Evolutionary conservation across 2,329 filamentous ascomycete genomes (phyloP).

Genomic region (Lecanicillium sp.): DNA sequence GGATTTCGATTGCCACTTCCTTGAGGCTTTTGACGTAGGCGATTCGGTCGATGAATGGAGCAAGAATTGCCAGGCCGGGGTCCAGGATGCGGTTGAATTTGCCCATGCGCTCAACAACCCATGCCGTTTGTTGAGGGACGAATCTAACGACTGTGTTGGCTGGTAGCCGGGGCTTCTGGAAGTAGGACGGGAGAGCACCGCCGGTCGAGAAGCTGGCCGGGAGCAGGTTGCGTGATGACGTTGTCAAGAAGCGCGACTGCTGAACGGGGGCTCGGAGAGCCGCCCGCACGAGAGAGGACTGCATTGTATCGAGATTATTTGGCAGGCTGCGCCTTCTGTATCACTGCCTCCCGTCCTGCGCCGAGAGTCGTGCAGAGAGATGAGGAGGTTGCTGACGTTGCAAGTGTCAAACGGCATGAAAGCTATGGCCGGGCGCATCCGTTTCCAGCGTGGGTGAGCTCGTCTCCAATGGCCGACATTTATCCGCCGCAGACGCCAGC

Average conservation of each 20-base stretch:
- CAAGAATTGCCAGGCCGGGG: constrained; percentile 80
- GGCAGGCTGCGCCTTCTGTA: neutral
- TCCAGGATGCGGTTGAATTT: constrained; percentile 91
- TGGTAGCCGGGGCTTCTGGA: constrained; percentile 66
- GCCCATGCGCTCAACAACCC: constrained; percentile 99
- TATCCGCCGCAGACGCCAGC: neutral
- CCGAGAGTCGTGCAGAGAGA: constrained; percentile 1
- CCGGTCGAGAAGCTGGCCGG: constrained; percentile 22
- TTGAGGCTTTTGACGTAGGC: constrained; percentile 97
- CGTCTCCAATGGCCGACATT: constrained; percentile 1
- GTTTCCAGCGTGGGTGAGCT: neutral
- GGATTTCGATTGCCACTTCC: constrained; percentile 93
- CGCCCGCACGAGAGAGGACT: constrained; percentile 21
- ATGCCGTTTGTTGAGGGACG: constrained; percentile 98
- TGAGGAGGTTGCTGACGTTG: neutral
- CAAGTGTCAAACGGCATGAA: too few species aligned
- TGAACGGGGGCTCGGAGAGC: constrained; percentile 16
- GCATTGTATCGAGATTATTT: constrained; percentile 14
- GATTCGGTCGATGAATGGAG: constrained; percentile 90
- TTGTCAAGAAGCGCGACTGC: constrained; percentile 20
- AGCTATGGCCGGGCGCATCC: neutral
- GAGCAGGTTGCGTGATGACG: constrained; percentile 23
- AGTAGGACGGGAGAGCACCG: constrained; percentile 59
- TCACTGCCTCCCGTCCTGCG: neutral
- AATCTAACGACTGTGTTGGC: constrained; percentile 94